A percentile compares a stretch with the other conserved stretches of the same genome.
These are phyloP conservation scores for Moniliella sp. DNA, from an alignment of 1,284 basidiomycete species.

Conservation along the genomic window DNA sequence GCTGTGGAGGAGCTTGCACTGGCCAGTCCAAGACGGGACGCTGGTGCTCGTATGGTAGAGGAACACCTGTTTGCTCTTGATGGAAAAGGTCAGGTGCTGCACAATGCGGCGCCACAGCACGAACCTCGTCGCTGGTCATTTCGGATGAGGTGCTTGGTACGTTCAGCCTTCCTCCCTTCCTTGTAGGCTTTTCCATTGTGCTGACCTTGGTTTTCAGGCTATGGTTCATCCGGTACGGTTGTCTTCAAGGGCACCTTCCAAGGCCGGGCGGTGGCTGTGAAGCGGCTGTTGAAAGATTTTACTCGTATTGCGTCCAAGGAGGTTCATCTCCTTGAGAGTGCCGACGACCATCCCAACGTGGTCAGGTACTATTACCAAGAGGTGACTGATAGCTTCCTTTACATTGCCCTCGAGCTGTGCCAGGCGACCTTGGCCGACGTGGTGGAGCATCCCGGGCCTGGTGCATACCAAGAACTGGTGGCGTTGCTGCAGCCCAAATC, in stretches of 20 bases:
- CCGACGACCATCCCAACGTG: slow-evolving; percentile 88
- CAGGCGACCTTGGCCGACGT: slow-evolving; percentile 82
- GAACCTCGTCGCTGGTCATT: slow-evolving; percentile 11
- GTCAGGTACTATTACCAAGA: slow-evolving; percentile 94
- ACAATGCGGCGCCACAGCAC: too few relatives aligned
- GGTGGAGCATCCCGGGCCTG: too few relatives aligned
- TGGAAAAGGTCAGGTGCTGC: not conserved
- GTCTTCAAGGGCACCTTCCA: slow-evolving; percentile 82
- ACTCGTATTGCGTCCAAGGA: slow-evolving; percentile 82
- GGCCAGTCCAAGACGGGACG: not conserved
- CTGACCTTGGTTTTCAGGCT: too few relatives aligned
- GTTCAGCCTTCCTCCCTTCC: too few relatives aligned
- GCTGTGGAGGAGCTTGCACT: slow-evolving; percentile 9
- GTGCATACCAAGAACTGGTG: slow-evolving; percentile 17
- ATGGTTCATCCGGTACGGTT: slow-evolving; percentile 86
- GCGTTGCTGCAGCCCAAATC: slow-evolving; percentile 48
- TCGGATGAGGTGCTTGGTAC: slow-evolving; percentile 24
- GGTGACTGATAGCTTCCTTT: slow-evolving; percentile 52
- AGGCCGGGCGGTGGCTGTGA: slow-evolving; percentile 84
- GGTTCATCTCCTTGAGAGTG: slow-evolving; percentile 69
- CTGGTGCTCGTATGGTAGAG: not conserved
- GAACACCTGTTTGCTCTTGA: not conserved
- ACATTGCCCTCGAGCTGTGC: slow-evolving; percentile 88
- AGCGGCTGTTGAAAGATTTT: slow-evolving; percentile 80
- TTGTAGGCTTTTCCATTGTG: too few relatives aligned